Conservation (phyloP, 371 early-diverging fungal species). For the Mucor plumbeus region DNA sequence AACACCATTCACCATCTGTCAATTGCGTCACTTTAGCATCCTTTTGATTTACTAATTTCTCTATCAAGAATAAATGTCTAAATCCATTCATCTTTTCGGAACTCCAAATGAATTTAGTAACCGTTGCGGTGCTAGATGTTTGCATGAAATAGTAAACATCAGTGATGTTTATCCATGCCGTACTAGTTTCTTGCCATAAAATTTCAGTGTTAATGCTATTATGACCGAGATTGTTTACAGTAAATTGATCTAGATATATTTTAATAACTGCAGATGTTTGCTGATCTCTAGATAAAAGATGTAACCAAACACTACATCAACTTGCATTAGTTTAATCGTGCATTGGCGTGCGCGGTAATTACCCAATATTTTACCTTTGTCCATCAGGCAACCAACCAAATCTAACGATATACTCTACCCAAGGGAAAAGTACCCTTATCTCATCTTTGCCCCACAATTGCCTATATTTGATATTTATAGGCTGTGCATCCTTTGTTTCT, state of each 20-base stretch:
- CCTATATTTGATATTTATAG: slow-evolving; percentile 12
- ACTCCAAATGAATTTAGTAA: slow-evolving; percentile 57
- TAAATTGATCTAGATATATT: not conserved
- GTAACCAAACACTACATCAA: slow-evolving; percentile 65
- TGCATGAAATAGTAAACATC: slow-evolving; percentile 61
- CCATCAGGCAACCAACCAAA: slow-evolving; percentile 78
- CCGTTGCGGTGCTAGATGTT: not conserved
- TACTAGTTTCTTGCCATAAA: slow-evolving; percentile 64
- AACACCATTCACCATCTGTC: slow-evolving; percentile 61
- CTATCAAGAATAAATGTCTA: slow-evolving; percentile 70
- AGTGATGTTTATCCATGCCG: slow-evolving; percentile 72
- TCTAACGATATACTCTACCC: slow-evolving; percentile 80
- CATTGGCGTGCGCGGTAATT: not conserved
- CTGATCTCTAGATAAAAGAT: slow-evolving; percentile 73
- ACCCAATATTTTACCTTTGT: slow-evolving; percentile 45
- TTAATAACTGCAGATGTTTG: slow-evolving; percentile 47
- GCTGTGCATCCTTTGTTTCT: slow-evolving; percentile 30
- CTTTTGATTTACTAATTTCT: slow-evolving; percentile 13
- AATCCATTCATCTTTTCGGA: slow-evolving; percentile 69
- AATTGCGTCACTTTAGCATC: slow-evolving; percentile 30
- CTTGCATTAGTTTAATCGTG: not conserved
- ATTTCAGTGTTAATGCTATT: slow-evolving; percentile 31
- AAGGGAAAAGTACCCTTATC: slow-evolving; percentile 63
- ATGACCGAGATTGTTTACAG: not conserved
- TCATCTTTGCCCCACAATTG: slow-evolving; percentile 46